Evolutionary conservation across 2,329 filamentous ascomycete genomes (phyloP).

Genomic region (Penicillium polonicum): DNA sequence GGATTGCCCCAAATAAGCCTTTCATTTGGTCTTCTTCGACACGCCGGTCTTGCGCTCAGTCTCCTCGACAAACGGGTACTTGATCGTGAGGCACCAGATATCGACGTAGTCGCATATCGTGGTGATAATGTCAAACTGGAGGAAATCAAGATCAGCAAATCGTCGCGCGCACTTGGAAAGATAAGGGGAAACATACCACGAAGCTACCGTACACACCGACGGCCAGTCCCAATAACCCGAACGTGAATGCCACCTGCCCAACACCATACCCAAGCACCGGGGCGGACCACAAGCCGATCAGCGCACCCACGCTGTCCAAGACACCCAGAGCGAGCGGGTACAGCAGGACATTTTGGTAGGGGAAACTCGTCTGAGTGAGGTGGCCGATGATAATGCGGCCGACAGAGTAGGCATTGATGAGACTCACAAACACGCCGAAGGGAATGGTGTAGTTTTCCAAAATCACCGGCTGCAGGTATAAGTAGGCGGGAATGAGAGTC

Average conservation of each 20-base stretch:
- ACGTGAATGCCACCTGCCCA: constrained; percentile 92
- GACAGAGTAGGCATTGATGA: constrained; percentile 92
- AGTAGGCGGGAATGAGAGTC: constrained; percentile 72
- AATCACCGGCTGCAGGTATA: constrained; percentile 81
- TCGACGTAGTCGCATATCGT: constrained; percentile 98
- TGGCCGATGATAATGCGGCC: constrained; percentile 96
- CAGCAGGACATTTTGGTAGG: constrained; percentile 82
- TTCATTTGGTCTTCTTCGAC: constrained; percentile 29
- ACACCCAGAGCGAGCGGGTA: constrained; percentile 76
- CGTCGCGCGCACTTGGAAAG: not conserved
- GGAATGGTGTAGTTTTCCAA: constrained; percentile 80
- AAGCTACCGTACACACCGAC: constrained; percentile 96
- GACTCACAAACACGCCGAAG: constrained; percentile 81
- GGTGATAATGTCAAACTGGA: constrained; percentile 80
- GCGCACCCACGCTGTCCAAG: constrained; percentile 74
- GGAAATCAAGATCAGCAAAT: not conserved
- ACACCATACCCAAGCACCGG: constrained; percentile 66
- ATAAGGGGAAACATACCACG: constrained; percentile 56
- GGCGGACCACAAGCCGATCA: constrained; percentile 67
- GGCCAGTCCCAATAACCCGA: constrained; percentile 78
- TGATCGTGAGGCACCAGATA: constrained; percentile 98
- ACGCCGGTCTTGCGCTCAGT: constrained; percentile 25
- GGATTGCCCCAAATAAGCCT: not conserved
- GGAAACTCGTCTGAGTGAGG: constrained; percentile 81
- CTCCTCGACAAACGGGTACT: constrained; percentile 64